Evolutionary conservation across 2,329 filamentous ascomycete genomes (phyloP).

Genomic region (Apiospora malaysiana): DNA sequence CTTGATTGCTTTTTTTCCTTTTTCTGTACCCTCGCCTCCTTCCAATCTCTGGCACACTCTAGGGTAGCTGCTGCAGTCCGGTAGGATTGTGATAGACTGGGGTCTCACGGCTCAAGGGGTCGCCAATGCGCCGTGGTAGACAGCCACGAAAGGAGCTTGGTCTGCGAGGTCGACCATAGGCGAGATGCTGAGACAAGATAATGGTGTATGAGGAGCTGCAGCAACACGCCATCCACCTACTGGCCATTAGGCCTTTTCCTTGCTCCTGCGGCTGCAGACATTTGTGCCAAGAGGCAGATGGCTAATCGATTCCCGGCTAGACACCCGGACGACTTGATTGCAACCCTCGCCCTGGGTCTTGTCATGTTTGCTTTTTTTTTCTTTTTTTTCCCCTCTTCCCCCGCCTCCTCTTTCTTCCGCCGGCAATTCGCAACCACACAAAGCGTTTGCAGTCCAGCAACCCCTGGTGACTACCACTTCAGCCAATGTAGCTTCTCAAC

Average conservation of each 20-base stretch:
- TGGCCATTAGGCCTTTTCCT: not conserved
- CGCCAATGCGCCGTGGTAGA: not conserved
- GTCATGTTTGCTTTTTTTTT: constrained; percentile 6
- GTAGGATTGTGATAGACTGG: not conserved
- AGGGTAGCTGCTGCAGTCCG: not conserved
- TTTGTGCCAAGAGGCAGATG: not conserved
- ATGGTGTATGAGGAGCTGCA: constrained; percentile 3
- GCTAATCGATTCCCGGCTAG: not conserved
- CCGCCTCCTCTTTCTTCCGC: no score
- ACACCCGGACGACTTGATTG: not conserved
- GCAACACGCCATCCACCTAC: not conserved
- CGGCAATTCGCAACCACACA: no score
- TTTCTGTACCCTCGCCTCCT: not conserved
- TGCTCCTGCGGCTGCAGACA: not conserved
- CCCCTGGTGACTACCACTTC: no score
- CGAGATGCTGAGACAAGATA: constrained; percentile 6
- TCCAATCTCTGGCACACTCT: not conserved
- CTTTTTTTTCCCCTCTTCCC: no score
- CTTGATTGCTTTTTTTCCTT: not conserved
- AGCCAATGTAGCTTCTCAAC: no score
- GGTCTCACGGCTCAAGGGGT: not conserved
- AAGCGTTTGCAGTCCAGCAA: no score
- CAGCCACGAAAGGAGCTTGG: not conserved
- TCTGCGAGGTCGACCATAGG: not conserved
- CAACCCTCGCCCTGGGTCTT: no score